Evolutionary conservation across 2,329 filamentous ascomycete genomes (phyloP).

Genomic region (Penicillium sp.): DNA sequence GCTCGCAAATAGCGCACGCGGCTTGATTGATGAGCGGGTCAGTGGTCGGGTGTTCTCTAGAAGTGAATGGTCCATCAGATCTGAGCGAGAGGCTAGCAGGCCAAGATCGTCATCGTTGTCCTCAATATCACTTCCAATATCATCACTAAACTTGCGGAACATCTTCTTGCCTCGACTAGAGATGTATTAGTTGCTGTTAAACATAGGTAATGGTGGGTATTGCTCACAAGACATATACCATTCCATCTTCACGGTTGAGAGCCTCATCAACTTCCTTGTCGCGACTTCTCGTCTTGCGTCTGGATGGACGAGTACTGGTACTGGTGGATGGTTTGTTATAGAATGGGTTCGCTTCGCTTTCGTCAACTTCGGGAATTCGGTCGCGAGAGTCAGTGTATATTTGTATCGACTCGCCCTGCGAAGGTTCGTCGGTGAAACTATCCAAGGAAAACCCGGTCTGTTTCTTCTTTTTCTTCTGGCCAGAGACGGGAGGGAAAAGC

Average conservation of each 20-base stretch:
- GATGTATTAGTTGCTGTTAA: constrained; percentile 31
- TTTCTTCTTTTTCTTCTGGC: constrained; percentile 53
- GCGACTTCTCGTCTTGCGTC: constrained; percentile 37
- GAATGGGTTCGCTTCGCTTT: constrained; percentile 62
- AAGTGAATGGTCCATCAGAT: constrained; percentile 40
- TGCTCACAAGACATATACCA: constrained; percentile 67
- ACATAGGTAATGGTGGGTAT: background rate
- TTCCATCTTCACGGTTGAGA: constrained; percentile 59
- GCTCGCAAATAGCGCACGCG: constrained; percentile 63
- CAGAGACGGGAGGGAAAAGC: constrained; percentile 56
- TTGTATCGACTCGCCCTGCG: constrained; percentile 49
- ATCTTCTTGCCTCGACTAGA: constrained; percentile 65
- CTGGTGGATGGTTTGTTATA: constrained; percentile 45
- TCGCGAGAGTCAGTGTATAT: constrained; percentile 70
- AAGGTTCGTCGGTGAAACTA: constrained; percentile 44
- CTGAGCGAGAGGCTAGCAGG: constrained; percentile 45
- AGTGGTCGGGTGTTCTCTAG: constrained; percentile 51
- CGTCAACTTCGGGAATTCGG: constrained; percentile 59
- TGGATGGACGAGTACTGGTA: constrained; percentile 35
- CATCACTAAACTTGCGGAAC: constrained; percentile 60
- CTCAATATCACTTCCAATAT: constrained; percentile 43
- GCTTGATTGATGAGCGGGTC: constrained; percentile 63
- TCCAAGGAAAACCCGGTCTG: constrained; percentile 52
- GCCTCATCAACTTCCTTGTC: constrained; percentile 56
- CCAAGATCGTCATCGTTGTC: constrained; percentile 50